phyloP scores from a whole-genome alignment of 2,329 filamentous ascomycete species.

The Furcasterigmium sp. region DNA sequence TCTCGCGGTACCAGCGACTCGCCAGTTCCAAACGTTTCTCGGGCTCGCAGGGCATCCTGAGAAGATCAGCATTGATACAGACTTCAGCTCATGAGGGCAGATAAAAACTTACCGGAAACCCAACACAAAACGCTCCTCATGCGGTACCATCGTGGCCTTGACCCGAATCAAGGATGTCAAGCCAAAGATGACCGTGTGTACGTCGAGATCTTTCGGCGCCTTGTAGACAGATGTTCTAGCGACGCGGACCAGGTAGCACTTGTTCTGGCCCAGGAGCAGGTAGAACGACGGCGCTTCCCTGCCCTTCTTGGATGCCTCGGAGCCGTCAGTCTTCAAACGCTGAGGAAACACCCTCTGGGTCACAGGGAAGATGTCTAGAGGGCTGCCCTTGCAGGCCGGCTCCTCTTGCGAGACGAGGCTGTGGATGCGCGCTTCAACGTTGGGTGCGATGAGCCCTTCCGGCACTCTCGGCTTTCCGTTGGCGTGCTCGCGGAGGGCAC shows the following conservation, averaged over 20 bases:
- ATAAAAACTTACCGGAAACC: conserved; percentile 41
- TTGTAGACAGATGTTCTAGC: conserved; percentile 36
- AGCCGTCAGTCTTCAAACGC: conserved; percentile 32
- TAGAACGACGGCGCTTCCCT: conserved; percentile 49
- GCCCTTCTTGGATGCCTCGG: conserved; percentile 37
- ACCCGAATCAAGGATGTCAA: conserved; percentile 47
- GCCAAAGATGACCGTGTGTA: conserved; percentile 45
- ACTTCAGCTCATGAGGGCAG: background rate
- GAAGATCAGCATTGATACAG: background rate
- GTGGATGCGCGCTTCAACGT: conserved; percentile 41
- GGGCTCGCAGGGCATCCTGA: conserved; percentile 6
- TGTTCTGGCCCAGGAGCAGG: conserved; percentile 47
- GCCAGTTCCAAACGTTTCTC: conserved; percentile 44
- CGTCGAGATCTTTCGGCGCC: conserved; percentile 38
- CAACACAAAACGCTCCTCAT: conserved; percentile 52
- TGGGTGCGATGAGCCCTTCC: conserved; percentile 34
- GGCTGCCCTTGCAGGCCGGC: conserved; percentile 23
- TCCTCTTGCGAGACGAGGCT: conserved; percentile 41
- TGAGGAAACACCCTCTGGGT: conserved; percentile 39
- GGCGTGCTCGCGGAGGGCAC: conserved; percentile 29
- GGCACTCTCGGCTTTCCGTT: conserved; percentile 24
- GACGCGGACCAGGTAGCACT: conserved; percentile 47
- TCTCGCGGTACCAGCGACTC: conserved; percentile 47
- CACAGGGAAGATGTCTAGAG: conserved; percentile 43
- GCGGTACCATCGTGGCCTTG: conserved; percentile 41